A percentile compares a stretch with the other conserved stretches of the same genome.
Conservation (phyloP, 495 filamentous ascomycete genomes). For the Coniosporium apollinis region DNA sequence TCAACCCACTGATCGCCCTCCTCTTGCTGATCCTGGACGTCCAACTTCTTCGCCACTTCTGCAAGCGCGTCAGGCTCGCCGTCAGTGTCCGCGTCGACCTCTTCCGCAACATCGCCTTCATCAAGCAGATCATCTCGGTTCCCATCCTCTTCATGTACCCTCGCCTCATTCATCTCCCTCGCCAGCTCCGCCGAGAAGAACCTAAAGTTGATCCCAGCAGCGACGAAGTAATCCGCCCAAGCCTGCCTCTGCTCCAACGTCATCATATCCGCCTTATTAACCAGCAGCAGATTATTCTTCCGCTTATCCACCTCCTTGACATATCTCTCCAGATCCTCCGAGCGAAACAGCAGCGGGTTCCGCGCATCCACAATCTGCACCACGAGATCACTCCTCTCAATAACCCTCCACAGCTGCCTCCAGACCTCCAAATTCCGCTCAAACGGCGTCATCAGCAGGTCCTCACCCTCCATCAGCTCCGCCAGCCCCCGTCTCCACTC, state of each 20-base stretch:
- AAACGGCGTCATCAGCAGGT: slow-evolving; percentile 95
- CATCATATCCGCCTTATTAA: slow-evolving; percentile 99
- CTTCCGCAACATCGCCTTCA: slow-evolving; percentile 14
- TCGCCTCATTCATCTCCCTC: slow-evolving; percentile 68
- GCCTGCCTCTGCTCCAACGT: slow-evolving; percentile 62
- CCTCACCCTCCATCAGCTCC: slow-evolving; percentile 79
- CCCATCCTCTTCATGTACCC: slow-evolving; percentile 11
- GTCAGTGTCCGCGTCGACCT: slow-evolving; percentile 11
- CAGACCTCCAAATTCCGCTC: slow-evolving; percentile 97
- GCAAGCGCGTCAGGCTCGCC: slow-evolving; percentile 6
- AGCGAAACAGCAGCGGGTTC: slow-evolving; percentile 86
- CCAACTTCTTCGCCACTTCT: slow-evolving; percentile 9
- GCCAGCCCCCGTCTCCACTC: slow-evolving; percentile 84
- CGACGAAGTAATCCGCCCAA: slow-evolving; percentile 83
- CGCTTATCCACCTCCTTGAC: slow-evolving; percentile 77
- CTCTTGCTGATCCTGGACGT: slow-evolving; percentile 23
- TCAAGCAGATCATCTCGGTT: slow-evolving; percentile 13
- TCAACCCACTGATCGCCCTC: slow-evolving; percentile 22
- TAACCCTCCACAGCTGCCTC: slow-evolving; percentile 96
- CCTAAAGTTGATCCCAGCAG: slow-evolving; percentile 64
- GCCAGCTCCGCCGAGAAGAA: slow-evolving; percentile 94
- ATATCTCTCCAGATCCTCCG: slow-evolving; percentile 82
- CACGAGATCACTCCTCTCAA: slow-evolving; percentile 87
- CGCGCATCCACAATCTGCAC: slow-evolving; percentile 98
- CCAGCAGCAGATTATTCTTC: slow-evolving; percentile 83